These are phyloP conservation scores for Naganishia friedmannii DNA, from an alignment of 768 basidiomycete genomes.

Conservation along the genomic window DNA sequence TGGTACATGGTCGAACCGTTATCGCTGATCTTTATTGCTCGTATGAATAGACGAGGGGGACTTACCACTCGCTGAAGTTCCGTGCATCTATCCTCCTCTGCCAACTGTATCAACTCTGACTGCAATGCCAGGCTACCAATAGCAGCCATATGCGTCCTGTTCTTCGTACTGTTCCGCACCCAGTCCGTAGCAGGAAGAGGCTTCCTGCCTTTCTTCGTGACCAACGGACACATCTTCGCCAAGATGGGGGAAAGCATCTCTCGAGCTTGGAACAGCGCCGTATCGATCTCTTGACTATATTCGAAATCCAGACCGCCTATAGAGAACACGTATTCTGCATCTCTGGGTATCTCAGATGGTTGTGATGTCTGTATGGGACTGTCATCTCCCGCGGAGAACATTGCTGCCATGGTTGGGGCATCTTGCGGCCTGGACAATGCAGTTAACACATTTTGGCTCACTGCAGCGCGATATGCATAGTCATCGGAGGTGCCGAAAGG, in stretches of 20 bases:
- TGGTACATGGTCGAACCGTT: not conserved
- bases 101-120: not conserved
- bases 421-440: not conserved
- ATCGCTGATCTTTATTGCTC: not conserved
- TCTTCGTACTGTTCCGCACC: not conserved
- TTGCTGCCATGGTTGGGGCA: not conserved
- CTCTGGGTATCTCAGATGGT: not conserved
- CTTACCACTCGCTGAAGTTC: not conserved
- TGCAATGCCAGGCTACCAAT: conserved; percentile 2
- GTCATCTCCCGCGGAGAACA: not conserved
- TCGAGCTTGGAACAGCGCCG: not conserved
- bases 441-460: not conserved
- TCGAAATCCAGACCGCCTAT: not conserved
- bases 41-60: not conserved
- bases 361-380: not conserved
- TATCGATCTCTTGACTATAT: not conserved
- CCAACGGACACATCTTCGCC: not conserved
- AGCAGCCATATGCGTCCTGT: not conserved
- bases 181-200: not conserved
- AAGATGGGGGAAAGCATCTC: not conserved
- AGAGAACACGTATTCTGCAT: not conserved
- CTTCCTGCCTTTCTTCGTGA: not conserved
- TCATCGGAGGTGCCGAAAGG: not conserved
- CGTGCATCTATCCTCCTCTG: not conserved
- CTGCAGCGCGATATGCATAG: not conserved